Base-by-base conservation (phyloP, 306 rosid genomes). In the Cucumis cinereus region DNA sequence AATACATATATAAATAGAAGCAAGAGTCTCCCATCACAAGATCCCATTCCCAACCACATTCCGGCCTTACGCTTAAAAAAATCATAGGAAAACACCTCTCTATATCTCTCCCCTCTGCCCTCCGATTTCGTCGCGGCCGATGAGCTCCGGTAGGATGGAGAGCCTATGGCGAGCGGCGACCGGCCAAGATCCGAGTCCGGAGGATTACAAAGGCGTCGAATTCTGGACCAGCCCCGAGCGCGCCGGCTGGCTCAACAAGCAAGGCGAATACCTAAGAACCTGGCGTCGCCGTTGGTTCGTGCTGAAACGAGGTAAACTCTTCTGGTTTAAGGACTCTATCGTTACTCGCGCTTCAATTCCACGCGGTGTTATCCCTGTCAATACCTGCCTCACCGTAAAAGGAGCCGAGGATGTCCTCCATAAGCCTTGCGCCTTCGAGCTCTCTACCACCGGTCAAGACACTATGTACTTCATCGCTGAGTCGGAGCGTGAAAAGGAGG, bases 221-320 rank as follows among this genome's bases (percentile, higher is more conserved):
- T 89, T 79, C 86, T 89, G 93, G 93, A 80, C 87, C 58, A 84
- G 79, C 75, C 93, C 93, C 4, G 93, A 89, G 30, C 86, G 91
- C 35, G 62, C 83, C 43, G 87, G 89, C 9, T 88, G 91, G 91
- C 81, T 88, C 28, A 85, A 85, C 43, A 89, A 89, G 80, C 93
- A 89, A 38, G 93, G 93, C 76, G 93, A 89, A 14, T 89, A 87
- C 85, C 83, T 89, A 79, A 87, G 81, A 68, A 87, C 88, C 74
- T 89, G 93, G 93, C 85, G 93, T 6, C 93, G 93, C 81, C 89
- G 93, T 24, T 89, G 93, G 93, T 89, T 89, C 83, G 86, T 89
- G 57, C 84, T 89, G 77, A 88, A 88, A 57, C 91, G 85, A 54
- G 89, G 89, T 5, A 88, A 88, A 82, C 87, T 88, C 47, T 69